Evolutionary conservation across 2,329 filamentous ascomycete genomes (phyloP).

Genomic region (Alternaria viburni): DNA sequence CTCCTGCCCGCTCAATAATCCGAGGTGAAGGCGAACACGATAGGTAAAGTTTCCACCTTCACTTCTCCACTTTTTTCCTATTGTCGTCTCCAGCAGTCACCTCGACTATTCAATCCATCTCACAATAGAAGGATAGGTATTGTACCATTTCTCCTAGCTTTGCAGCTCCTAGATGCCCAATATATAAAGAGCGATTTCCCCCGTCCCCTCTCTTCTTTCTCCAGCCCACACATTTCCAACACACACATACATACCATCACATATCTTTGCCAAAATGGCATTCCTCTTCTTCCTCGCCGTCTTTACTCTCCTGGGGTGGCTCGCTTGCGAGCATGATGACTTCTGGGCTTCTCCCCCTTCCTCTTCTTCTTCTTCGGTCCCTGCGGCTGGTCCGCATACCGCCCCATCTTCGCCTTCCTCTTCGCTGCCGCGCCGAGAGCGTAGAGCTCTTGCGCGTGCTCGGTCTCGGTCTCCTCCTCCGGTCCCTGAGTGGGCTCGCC

Average conservation of each 20-base stretch:
- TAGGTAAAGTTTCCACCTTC: background rate
- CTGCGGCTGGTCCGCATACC: background rate
- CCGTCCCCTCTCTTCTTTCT: background rate
- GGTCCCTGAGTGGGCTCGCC: background rate
- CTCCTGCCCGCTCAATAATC: background rate
- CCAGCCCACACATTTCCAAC: background rate
- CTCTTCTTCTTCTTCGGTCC: background rate
- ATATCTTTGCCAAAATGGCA: conserved; percentile 1
- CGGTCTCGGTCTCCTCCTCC: background rate
- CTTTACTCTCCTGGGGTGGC: conserved; percentile 4
- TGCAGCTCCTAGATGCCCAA: background rate
- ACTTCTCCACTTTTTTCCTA: background rate
- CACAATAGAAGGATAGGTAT: background rate
- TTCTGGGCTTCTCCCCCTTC: background rate
- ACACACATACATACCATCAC: background rate
- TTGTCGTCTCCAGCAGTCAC: background rate
- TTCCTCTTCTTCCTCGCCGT: conserved; percentile 7
- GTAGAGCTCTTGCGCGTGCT: conserved; percentile 1
- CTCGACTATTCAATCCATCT: background rate
- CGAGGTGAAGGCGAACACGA: background rate
- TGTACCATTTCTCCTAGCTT: background rate
- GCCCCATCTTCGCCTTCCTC: background rate
- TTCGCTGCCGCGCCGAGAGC: background rate
- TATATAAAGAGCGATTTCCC: background rate
- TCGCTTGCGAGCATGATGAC: conserved; percentile 6